Evolutionary conservation across 2,329 filamentous ascomycete genomes (phyloP).

Genomic region (Beauveria medogensis): DNA sequence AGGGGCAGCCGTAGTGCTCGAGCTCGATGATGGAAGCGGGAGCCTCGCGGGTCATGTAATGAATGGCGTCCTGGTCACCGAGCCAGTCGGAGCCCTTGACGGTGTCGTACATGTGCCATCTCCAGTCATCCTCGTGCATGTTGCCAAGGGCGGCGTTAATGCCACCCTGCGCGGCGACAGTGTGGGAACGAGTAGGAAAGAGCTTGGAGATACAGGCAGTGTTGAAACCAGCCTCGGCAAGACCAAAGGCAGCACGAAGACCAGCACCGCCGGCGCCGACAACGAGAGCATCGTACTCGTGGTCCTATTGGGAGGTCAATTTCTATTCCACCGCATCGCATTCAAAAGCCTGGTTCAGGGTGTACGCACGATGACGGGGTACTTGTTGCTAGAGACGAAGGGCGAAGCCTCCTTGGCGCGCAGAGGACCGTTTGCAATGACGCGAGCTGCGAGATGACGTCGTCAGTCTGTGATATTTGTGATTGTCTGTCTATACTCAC

Average conservation of each 20-base stretch:
- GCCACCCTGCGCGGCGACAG: constrained; percentile 72
- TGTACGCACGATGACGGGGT: constrained; percentile 77
- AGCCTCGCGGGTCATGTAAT: constrained; percentile 97
- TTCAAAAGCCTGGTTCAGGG: neutral
- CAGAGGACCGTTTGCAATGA: constrained; percentile 78
- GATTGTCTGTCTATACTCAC: constrained; percentile 43
- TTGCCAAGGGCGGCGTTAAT: constrained; percentile 87
- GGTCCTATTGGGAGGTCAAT: constrained; percentile 52
- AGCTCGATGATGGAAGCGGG: constrained; percentile 87
- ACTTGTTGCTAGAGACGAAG: constrained; percentile 71
- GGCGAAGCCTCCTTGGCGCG: constrained; percentile 89
- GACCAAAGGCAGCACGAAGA: constrained; percentile 74
- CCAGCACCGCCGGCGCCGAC: constrained; percentile 78
- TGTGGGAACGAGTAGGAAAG: constrained; percentile 79
- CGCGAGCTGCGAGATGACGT: constrained; percentile 52
- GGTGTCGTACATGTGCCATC: constrained; percentile 99
- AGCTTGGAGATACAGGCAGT: constrained; percentile 83
- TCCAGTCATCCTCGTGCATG: constrained; percentile 98
- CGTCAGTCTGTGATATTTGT: neutral
- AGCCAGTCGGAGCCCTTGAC: constrained; percentile 98
- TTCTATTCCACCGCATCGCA: neutral
- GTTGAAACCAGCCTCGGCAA: constrained; percentile 83
- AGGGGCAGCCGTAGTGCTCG: constrained; percentile 95
- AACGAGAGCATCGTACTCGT: constrained; percentile 97
- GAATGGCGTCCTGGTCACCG: constrained; percentile 93